A percentile compares a stretch with the other conserved stretches of the same genome.
These are phyloP conservation scores for Ceratobasidium sp. DNA, from an alignment of 1,284 basidiomycete species.

Conservation along the genomic window DNA sequence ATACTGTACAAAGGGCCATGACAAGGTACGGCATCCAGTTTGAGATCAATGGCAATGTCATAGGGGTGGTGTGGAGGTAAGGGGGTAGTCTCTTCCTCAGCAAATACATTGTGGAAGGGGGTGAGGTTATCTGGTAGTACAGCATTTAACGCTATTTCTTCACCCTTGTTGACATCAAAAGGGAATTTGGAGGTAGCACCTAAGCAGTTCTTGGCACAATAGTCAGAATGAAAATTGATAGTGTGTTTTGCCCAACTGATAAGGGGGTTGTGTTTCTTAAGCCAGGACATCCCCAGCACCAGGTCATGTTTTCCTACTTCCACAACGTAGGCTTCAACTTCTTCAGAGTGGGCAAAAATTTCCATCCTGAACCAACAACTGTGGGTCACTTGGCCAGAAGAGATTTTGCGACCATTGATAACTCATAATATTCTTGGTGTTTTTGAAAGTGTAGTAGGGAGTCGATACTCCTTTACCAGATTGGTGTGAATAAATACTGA, in stretches of 20 bases:
- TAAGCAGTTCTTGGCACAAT: not conserved
- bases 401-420: not conserved
- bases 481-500: slow-evolving; percentile 7
- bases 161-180: not conserved
- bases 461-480: not conserved
- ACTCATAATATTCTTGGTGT: not conserved
- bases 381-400: not conserved
- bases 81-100: slow-evolving; percentile 25
- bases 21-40: not conserved
- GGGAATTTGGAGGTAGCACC: not conserved
- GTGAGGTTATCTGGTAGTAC: slow-evolving; percentile 36
- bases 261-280: slow-evolving; percentile 44
- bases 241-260: slow-evolving; percentile 10
- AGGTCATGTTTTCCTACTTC: slow-evolving; percentile 22
- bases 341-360: not conserved
- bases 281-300: slow-evolving; percentile 48
- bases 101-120: slow-evolving; percentile 45
- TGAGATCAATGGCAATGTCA: slow-evolving; percentile 48
- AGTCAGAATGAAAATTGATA: not conserved
- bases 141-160: not conserved
- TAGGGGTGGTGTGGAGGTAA: slow-evolving; percentile 47
- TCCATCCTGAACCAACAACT: not conserved
- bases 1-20: slow-evolving; percentile 13
- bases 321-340: not conserved
- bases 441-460: not conserved